Base-by-base conservation (phyloP, 2,329 filamentous ascomycete species). In the Rhytidhysteron rufulum region DNA sequence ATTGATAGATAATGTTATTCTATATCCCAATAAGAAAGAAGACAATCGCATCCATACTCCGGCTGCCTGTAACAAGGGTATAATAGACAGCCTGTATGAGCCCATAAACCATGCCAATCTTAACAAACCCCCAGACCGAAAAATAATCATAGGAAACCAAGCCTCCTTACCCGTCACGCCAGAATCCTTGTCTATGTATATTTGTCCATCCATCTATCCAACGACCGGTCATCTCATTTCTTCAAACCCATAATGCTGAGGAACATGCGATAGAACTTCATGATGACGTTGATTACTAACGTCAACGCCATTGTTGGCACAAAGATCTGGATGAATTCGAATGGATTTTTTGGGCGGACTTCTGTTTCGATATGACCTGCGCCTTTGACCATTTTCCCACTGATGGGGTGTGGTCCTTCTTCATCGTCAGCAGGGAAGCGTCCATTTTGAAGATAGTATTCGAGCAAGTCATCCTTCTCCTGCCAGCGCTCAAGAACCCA, bases 401-500 rank as follows among this genome's bases (percentile, higher is more conserved):
- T 56, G 13, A 55, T 41, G 5, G 47, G 44, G 6, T 44, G 47
- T 2, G 45, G 49, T 3, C 46, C 53, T 4, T 24, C 37, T 22
- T 36, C 31, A n/a, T 75, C 69, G 47, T 86, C 83, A 2, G 82
- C 75, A 0, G 93, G 93, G 57, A 98, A 95, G n/a, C 84, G 78
- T 3, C 88, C 89, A 0, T 82, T 88, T 38, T 66, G 52, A 21
- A 68, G 67, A 63, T 89, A 97, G 42, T 85, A 73, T 50, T 96
- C 88, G 57, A 98, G 77, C 4, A 97, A 70, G 11, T 80, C 78
- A 54, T 98, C 93, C 66, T 98, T 98, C 60, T 95, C 89, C 29
- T 83, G 79, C 91, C 91, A 98, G 32, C 90, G 79, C 29, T 84
- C 77, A 33, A 84, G 76, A 18, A 96, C 70, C 93, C 93, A 98